A percentile compares a stretch with the other conserved stretches of the same genome.
These are phyloP conservation scores for Candida suzukii DNA, from an alignment of 805 yeast species.

Conservation along the genomic window DNA sequence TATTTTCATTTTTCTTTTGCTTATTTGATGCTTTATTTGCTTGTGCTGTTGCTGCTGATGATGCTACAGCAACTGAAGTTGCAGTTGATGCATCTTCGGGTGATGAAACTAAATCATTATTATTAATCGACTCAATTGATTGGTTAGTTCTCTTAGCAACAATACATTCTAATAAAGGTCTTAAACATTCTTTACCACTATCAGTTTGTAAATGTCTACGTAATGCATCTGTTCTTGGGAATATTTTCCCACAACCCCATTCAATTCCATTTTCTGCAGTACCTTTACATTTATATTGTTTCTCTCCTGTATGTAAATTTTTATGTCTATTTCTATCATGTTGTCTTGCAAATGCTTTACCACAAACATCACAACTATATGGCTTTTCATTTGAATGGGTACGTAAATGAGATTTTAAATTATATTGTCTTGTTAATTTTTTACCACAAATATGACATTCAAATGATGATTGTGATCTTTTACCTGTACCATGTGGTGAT, in stretches of 20 bases:
- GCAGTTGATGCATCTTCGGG: background rate
- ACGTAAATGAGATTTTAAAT: constrained; percentile 81
- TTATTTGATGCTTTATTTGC: background rate
- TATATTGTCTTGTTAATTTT: constrained; percentile 87
- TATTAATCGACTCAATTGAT: no score
- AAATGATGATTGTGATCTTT: constrained; percentile 49
- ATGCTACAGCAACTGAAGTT: constrained; percentile 2
- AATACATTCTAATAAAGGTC: constrained; percentile 63
- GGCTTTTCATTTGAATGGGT: constrained; percentile 88
- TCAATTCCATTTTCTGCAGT: constrained; percentile 43
- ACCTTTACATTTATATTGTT: constrained; percentile 68
- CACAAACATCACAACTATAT: constrained; percentile 64
- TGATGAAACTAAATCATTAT: no score
- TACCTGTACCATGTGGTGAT: no score
- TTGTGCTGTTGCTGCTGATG: constrained; percentile 2
- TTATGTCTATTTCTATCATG: constrained; percentile 77
- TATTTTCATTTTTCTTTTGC: background rate
- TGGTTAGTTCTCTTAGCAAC: constrained; percentile 2
- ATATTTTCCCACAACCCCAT: constrained; percentile 81
- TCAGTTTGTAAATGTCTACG: constrained; percentile 77
- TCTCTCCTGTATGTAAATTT: constrained; percentile 69
- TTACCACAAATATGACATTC: constrained; percentile 82
- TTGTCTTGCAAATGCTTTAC: constrained; percentile 75
- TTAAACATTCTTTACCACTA: constrained; percentile 66
- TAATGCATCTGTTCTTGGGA: constrained; percentile 75